Evolutionary conservation across 495 filamentous ascomycete genomes (phyloP).

Genomic region (Aspergillus olivimuriae): DNA sequence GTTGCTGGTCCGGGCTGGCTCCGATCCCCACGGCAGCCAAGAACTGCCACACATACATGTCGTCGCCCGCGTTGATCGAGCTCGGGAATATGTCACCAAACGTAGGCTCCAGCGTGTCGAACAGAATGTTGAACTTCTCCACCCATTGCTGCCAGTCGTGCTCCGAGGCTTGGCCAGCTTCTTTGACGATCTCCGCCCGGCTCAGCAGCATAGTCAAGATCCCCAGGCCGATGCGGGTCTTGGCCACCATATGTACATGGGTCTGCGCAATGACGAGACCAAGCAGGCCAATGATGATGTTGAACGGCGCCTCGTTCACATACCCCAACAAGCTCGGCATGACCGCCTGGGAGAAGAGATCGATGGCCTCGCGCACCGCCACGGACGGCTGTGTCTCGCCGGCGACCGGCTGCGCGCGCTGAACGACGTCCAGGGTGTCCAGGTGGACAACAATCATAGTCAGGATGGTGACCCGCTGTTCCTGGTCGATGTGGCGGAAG

Average conservation of each 20-base stretch:
- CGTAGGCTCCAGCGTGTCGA: constrained; percentile 76
- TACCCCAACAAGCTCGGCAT: constrained; percentile 85
- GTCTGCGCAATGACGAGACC: constrained; percentile 76
- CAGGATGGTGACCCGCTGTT: constrained; percentile 88
- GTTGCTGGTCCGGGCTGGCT: constrained; percentile 87
- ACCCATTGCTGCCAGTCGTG: constrained; percentile 79
- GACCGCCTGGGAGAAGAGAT: constrained; percentile 78
- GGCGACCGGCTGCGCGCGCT: constrained; percentile 60
- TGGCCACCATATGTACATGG: constrained; percentile 70
- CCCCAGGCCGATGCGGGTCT: constrained; percentile 76
- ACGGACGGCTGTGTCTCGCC: constrained; percentile 63
- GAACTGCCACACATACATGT: constrained; percentile 97
- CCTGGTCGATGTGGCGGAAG: constrained; percentile 84
- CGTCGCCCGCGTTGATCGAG: constrained; percentile 72
- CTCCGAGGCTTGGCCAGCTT: constrained; percentile 60
- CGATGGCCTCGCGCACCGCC: constrained; percentile 79
- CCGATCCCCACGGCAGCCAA: constrained; percentile 89
- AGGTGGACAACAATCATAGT: constrained; percentile 96
- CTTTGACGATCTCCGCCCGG: constrained; percentile 87
- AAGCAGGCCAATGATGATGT: constrained; percentile 82
- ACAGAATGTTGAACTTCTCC: constrained; percentile 73
- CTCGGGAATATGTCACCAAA: constrained; percentile 82
- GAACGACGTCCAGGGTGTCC: constrained; percentile 84
- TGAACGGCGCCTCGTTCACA: constrained; percentile 82
- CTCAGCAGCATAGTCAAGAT: constrained; percentile 94